These are phyloP conservation scores for Hanseniaspora valbyensis DNA, from an alignment of 805 yeast species.

Conservation along the genomic window DNA sequence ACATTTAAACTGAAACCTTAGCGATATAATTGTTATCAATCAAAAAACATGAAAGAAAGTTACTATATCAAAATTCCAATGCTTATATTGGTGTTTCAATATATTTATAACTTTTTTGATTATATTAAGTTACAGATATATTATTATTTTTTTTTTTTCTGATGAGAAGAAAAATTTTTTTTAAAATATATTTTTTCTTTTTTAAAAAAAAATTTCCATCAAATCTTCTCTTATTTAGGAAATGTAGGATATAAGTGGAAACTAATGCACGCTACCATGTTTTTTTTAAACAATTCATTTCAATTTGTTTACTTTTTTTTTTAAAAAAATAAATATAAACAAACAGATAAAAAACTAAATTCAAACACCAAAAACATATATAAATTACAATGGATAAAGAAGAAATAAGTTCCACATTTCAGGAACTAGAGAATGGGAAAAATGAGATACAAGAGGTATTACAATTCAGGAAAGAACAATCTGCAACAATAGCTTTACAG, in stretches of 20 bases:
- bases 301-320: background rate
- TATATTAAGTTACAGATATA: no score
- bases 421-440: background rate
- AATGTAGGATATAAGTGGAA: no score
- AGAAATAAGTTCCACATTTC: background rate
- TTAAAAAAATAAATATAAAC: background rate
- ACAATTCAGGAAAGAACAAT: conserved; percentile 1
- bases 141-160: no score
- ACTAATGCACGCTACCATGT: no score
- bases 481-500: conserved; percentile 4
- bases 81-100: background rate
- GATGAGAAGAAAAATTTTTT: no score
- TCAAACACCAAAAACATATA: background rate
- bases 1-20: background rate
- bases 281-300: no score
- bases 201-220: no score
- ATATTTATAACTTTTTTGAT: background rate
- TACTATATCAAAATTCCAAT: background rate
- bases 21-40: background rate
- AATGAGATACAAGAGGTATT: conserved; percentile 1
- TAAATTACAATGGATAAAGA: background rate
- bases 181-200: no score
- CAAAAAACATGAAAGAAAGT: background rate
- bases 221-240: no score
- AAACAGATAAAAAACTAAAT: background rate